Evolutionary conservation across 1,284 basidiomycete genomes (phyloP), one percentile per base, ranked within the genome.

Genomic region (Cutaneotrichosporon daszewskae): DNA sequence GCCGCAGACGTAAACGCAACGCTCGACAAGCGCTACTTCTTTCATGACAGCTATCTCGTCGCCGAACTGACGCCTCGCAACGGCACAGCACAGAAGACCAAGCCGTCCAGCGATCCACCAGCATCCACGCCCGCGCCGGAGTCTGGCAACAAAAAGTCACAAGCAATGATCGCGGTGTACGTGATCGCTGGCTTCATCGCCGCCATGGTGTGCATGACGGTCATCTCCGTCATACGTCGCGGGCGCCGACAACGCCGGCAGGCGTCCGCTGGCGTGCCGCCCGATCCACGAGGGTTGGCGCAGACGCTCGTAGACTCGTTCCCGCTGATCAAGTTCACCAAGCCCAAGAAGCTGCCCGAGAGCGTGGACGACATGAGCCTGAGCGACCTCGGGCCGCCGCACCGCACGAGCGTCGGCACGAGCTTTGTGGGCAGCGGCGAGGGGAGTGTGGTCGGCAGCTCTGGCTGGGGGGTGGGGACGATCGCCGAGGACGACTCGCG

Each of bases 281-380:
- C 74, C 32, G 55, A 58, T n/a, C 51, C 60, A 1, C 85, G 7
- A 83, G 90, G 52, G 2, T 76, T 95, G 37, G 84, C 85, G 0
- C 82, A 86, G 24, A 90, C 91, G 20, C 89, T 95, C 43, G 75
- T 95, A 42, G 90, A 95, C 60, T 94, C 90, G 1, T 95, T 95
- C 74, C 90, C 90, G 2, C 74, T 94, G 46, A 83, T 92, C 69
- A 88, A 90, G 68, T 95, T 91, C 62, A 80, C 80, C 34, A 52
- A 52, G 34, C 22, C 39, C 3, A 42, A 38, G 22, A 25, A 32
- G 32, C 11, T 37, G 16, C 33, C 26, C 10, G 24, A 27, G 28
- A 14, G 13, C 13, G 28, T 31, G 14, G 28, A 31, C 25, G 32
- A 24, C 10, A 29, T 33, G 20, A 24, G 26, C 26, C 18, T 24